Evolutionary conservation across 805 yeast genomes (phyloP).

Genomic region (Scheffersomyces coipomensis): DNA sequence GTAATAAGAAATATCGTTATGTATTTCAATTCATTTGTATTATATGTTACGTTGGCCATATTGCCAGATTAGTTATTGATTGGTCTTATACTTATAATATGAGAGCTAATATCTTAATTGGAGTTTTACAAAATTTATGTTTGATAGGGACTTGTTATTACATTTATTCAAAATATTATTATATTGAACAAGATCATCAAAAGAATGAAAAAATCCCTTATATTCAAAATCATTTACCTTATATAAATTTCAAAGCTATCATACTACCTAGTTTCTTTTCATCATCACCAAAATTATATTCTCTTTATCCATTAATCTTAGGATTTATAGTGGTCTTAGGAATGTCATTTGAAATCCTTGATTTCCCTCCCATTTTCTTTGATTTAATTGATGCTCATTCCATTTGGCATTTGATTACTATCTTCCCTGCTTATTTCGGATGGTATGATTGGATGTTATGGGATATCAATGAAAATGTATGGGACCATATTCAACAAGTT

Average conservation of each 20-base stretch:
- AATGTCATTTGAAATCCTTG: constrained; percentile 88
- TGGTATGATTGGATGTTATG: constrained; percentile 48
- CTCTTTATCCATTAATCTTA: constrained; percentile 37
- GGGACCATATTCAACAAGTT: constrained; percentile 10
- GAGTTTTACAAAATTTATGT: constrained; percentile 65
- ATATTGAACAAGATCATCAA: constrained; percentile 12
- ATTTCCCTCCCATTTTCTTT: constrained; percentile 66
- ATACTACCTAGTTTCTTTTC: constrained; percentile 29
- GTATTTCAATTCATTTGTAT: constrained; percentile 42
- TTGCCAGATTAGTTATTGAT: constrained; percentile 60
- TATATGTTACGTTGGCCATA: constrained; percentile 59
- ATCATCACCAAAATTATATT: constrained; percentile 35
- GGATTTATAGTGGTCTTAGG: constrained; percentile 56
- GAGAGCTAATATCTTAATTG: constrained; percentile 82
- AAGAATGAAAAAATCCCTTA: constrained; percentile 4
- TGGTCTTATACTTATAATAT: constrained; percentile 95
- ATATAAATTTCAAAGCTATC: constrained; percentile 18
- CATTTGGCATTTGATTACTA: constrained; percentile 89
- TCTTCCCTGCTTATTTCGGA: constrained; percentile 40
- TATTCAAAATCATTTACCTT: constrained; percentile 23
- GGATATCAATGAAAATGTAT: constrained; percentile 37
- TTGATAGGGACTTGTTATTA: constrained; percentile 28
- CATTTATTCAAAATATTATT: constrained; percentile 31
- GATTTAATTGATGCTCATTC: constrained; percentile 88
- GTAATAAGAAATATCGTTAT: constrained; percentile 18